Evolutionary conservation across 441 rosid species (phyloP), one percentile per base, ranked within the genome.

Genomic region (Adansonia grandidieri): DNA sequence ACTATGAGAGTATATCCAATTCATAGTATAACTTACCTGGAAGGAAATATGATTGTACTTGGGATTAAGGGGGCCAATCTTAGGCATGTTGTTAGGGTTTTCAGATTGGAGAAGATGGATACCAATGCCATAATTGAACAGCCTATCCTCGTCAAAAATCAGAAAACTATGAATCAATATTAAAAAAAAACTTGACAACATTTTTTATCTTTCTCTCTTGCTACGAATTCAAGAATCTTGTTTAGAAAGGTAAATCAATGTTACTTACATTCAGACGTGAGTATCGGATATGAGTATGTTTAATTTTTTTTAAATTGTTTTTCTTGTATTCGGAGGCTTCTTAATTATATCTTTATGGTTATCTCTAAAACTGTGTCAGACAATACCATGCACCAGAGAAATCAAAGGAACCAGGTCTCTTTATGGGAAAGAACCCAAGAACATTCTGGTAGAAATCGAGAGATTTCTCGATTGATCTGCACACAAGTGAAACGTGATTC

Each of bases 351-450:
- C 28, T 24, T 24, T 24, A 24, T 24, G 28, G 1, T 24, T 24
- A 24, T 24, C 28, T 24, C 28, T 24, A 24, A 24, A 24, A 24
- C 28, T 24, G 28, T 24, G 28, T 24, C 28, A 24, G 28, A 0
- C 24, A 22, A 79, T 88, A 92, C 97, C 95, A 92, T 15, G 97
- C 98, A 22, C 98, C 99, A 57, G 89, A 85, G 51, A 95, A 95
- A 77, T 92, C 87, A 71, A 95, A 91, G 37, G 98, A 92, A 60
- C 91, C 90, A 14, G 98, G 98, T 80, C 99, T 87, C 42, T 94
- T 84, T 14, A 93, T 87, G 0, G 94, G 95, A 20, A 87, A 75
- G 71, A 95, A 95, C 2, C 99, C 98, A 69, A 95, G 91, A 80
- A 91, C 82, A 57, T 88, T 78, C 48, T 82, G 90, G 42, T 95